phyloP scores from a whole-genome alignment of 2,329 filamentous ascomycete species.

The Lasiodiplodia gonubiensis region DNA sequence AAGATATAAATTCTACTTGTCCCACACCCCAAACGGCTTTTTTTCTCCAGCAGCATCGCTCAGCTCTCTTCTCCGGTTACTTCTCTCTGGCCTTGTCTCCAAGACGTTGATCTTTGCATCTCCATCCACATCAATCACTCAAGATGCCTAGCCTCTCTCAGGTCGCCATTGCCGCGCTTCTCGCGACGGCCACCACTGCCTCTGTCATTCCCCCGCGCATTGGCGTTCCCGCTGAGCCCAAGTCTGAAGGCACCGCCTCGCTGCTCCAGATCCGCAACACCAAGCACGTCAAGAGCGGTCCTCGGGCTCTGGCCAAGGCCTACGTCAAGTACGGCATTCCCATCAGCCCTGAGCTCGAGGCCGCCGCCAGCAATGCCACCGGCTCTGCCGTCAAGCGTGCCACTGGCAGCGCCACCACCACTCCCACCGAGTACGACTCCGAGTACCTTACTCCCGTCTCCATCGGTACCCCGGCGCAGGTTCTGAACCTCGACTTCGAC shows the following conservation, averaged over 20 bases:
- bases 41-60: slow-evolving; percentile 6
- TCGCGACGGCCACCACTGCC: slow-evolving; percentile 9
- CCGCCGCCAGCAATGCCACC: slow-evolving; percentile 34
- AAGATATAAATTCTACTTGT: slow-evolving; percentile 1
- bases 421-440: slow-evolving; percentile 36
- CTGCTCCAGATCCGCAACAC: slow-evolving; percentile 40
- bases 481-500: slow-evolving; percentile 69
- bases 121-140: neutral
- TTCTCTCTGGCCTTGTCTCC: neutral
- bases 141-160: slow-evolving; percentile 8
- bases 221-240: neutral
- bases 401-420: slow-evolving; percentile 38
- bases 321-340: slow-evolving; percentile 47
- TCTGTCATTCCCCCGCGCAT: slow-evolving; percentile 13
- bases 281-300: slow-evolving; percentile 45
- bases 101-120: neutral
- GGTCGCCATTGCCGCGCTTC: slow-evolving; percentile 2
- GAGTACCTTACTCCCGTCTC: slow-evolving; percentile 60
- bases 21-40: neutral
- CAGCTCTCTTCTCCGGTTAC: neutral
- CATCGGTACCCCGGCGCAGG: slow-evolving; percentile 55
- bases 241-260: neutral
- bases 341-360: slow-evolving; percentile 38
- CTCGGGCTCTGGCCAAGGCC: slow-evolving; percentile 46
- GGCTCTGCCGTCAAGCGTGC: slow-evolving; percentile 33